These are phyloP conservation scores for Thuidium tamariscinum DNA, from an alignment of 225 moss, liverwort and hornwort genomes.

Conservation along the genomic window DNA sequence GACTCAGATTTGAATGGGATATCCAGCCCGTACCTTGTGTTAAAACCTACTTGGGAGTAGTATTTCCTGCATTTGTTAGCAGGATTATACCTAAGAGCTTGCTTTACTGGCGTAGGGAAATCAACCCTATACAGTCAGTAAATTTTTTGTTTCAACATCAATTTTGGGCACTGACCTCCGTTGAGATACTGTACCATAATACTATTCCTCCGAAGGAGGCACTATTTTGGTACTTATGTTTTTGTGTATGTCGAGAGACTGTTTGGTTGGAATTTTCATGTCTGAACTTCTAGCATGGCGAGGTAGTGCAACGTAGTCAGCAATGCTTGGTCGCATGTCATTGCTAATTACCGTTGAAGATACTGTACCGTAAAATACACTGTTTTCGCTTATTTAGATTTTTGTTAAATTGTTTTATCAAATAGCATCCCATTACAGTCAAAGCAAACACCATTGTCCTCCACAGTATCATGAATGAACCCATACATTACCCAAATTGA, in stretches of 20 bases:
- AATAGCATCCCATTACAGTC: no score
- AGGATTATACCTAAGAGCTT: neutral
- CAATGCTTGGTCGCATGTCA: neutral
- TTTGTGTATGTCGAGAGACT: neutral
- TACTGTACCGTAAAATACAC: no score
- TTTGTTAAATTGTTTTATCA: neutral
- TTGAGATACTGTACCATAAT: neutral
- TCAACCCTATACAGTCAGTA: neutral
- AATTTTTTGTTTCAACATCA: neutral
- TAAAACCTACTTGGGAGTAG: neutral
- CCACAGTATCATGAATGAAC: neutral
- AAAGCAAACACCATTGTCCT: neutral
- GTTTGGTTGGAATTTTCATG: neutral
- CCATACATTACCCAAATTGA: neutral
- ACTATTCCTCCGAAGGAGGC: neutral
- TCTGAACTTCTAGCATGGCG: neutral
- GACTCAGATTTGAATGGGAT: neutral
- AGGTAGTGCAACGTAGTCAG: neutral
- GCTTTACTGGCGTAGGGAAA: neutral
- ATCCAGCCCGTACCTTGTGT: neutral
- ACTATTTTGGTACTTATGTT: neutral
- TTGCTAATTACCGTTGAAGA: neutral
- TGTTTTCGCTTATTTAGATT: no score
- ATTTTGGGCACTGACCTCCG: neutral
- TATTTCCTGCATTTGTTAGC: neutral